These are phyloP conservation scores for Sordaria brevicollis DNA, from an alignment of 495 filamentous ascomycete genomes.

Conservation along the genomic window DNA sequence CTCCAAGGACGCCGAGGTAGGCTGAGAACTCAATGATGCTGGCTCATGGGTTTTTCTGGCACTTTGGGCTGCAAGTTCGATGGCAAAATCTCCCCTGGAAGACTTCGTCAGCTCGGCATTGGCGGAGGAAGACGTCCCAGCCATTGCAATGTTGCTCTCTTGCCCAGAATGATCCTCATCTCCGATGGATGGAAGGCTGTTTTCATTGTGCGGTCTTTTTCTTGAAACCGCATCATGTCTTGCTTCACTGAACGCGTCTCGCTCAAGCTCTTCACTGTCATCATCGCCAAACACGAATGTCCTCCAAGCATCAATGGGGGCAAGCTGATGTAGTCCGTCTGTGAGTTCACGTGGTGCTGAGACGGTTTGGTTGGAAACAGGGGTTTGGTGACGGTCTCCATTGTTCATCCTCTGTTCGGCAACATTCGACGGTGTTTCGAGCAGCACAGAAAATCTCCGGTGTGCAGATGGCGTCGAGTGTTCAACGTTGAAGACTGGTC, in stretches of 20 bases:
- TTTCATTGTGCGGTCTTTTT: slow-evolving; percentile 16
- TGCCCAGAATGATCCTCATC: slow-evolving; percentile 2
- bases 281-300: slow-evolving; percentile 27
- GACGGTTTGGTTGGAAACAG: neutral
- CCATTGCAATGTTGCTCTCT: slow-evolving; percentile 10
- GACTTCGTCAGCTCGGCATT: neutral
- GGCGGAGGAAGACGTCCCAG: slow-evolving; percentile 3
- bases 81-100: neutral
- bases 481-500: neutral
- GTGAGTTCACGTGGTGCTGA: neutral
- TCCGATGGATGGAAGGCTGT: neutral
- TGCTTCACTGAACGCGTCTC: slow-evolving; percentile 24
- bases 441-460: neutral
- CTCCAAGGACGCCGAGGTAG: neutral
- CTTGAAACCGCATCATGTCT: slow-evolving; percentile 21
- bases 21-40: neutral
- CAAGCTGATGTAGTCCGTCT: neutral
- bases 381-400: neutral
- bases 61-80: neutral
- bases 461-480: neutral
- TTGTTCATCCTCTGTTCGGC: neutral
- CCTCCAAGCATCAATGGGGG: slow-evolving; percentile 27
- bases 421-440: neutral
- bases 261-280: slow-evolving; percentile 23
- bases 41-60: neutral